Evolutionary conservation across 768 basidiomycete genomes (phyloP), one percentile per base, ranked within the genome.

Genomic region (Suillus occidentalis): DNA sequence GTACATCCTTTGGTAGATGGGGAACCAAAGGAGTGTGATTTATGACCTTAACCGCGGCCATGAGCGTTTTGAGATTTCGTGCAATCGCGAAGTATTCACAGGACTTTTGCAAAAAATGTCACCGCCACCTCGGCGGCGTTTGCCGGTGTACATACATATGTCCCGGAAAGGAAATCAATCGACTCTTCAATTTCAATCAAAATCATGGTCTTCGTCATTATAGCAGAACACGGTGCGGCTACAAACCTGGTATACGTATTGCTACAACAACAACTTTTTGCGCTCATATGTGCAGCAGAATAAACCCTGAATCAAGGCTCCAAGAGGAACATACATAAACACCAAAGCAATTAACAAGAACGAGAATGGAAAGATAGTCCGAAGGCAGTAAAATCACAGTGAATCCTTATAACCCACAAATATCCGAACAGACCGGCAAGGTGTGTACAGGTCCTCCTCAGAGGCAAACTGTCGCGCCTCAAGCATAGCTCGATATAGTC

Each of bases 381-480:
- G 9, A 25, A 59, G 18, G 18, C 57, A 58, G 16, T 57, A 37
- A 40, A 58, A 40, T 58, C 22, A 59, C 39, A 7, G 22, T 42
- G 42, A 6, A 55, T 66, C 73, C 60, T 88, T 89, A 73, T 82
- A 85, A 25, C 89, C 89, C 55, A 86, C 78, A n/a, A 89, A 80
- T 6, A 85, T 82, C 65, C 88, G 81, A 31, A 87, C 65, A n/a
- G 87, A 81, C 47, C 88, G 84, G 78, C 84, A 89, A 52, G 85
- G 83, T 40, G 77, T 73, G 59, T 83, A 78, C 40, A 81, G 70
- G 61, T 88, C 88, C 65, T 88, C 85, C 47, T 79, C 75, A 10
- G 82, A 81, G 31, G 83, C 85, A 65, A 74, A 77, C 61, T 77
- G 81, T 63, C 84, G 81, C 42, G 87, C 87, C 67, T 88, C 84